These are phyloP conservation scores for Tetrapisispora phaffii DNA, from an alignment of 805 yeast species.

Conservation along the genomic window DNA sequence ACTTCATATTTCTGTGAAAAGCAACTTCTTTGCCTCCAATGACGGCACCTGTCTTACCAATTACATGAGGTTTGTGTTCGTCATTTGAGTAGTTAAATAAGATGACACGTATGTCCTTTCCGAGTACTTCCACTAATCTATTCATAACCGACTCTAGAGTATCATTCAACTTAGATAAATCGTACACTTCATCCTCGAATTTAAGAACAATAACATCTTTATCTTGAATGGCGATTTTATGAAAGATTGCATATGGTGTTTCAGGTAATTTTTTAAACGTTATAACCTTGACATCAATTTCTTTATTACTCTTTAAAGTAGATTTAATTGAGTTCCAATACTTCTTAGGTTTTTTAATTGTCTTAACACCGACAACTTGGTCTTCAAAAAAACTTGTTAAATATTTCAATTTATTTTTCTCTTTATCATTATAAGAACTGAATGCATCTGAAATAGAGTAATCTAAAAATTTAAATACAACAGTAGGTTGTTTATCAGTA, in stretches of 20 bases:
- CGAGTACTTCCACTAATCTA: constrained; percentile 17
- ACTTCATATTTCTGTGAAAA: background rate
- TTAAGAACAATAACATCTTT: constrained; percentile 17
- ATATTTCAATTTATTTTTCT: constrained; percentile 2
- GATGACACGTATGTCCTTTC: background rate
- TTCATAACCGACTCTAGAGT: constrained; percentile 19
- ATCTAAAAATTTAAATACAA: constrained; percentile 10
- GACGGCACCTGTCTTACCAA: constrained; percentile 4
- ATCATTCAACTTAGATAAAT: constrained; percentile 18
- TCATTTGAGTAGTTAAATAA: background rate
- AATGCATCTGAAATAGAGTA: constrained; percentile 2
- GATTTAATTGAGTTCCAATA: background rate
- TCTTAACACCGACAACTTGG: background rate
- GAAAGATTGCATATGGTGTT: constrained; percentile 15
- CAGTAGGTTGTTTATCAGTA: constrained; percentile 6
- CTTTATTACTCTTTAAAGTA: background rate
- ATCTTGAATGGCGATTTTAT: constrained; percentile 12
- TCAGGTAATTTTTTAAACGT: constrained; percentile 8
- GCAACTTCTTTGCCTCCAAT: constrained; percentile 2
- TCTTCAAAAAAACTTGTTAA: background rate
- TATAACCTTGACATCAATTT: background rate
- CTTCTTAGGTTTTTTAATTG: background rate
- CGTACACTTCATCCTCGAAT: constrained; percentile 17
- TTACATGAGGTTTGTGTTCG: background rate
- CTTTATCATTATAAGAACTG: background rate